Base-by-base conservation (phyloP, 371 early-diverging fungal genomes). In the Mortierella polycephala region DNA sequence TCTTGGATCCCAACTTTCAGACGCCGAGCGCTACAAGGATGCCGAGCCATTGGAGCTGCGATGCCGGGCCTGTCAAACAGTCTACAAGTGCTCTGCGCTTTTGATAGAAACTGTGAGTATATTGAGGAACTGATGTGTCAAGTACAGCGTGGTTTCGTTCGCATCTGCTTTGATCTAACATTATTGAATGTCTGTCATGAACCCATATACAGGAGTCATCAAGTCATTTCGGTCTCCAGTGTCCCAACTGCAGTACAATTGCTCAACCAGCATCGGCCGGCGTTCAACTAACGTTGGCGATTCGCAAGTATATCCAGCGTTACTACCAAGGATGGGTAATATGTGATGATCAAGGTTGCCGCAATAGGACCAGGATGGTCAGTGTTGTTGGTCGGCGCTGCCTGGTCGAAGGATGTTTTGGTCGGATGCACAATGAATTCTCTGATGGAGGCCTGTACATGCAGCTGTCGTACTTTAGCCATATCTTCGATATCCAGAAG, bases 21-120 rank as follows among this genome's bases (percentile, higher is more conserved):
- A 95, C 57, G 85, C 84, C 21, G 98, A 98, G 73, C 87, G 96
- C 21, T 98, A 94, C 84, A 90, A 90, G 73, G 71, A 85, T 53
- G 91, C 89, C 0, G 92, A 92, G 5, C 74, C 74, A 40, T 87
- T 93, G 20, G 50, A 37, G 12, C 72, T 92, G 12, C 75, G 62
- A n/a, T 98, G 98, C 75, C 62, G 75, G n/a, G 13, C 58, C 41
- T 98, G 98, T 83, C 77, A 81, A 8, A 57, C 82, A 13, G 65
- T 56, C 0, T 87, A 75, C 64, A 62, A 64, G 3, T 90, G 93
- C 66, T 83, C 87, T 3, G 91, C 92, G 0, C 70, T 94, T 16
- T 81, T 84, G 5, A 82, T 87, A 16, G 60, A 74, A 8, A 57
- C 69, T 55, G 87, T 87, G 59, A n/a, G 52, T 30, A 30, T 30